Conservation (phyloP, 305 asterid species). For the Stenogyne calaminthoides region DNA sequence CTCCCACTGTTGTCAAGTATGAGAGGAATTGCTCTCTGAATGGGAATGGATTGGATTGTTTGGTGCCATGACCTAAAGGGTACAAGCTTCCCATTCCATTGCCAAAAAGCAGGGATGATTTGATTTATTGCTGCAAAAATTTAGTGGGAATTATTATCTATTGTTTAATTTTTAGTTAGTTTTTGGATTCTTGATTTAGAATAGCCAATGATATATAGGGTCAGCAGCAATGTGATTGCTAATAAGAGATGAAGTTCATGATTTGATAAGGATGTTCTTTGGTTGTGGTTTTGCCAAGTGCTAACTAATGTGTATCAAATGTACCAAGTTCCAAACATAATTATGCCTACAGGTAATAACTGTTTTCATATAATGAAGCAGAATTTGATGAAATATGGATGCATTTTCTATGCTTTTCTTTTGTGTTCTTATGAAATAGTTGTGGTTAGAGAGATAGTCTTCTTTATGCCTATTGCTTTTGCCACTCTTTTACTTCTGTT, state of each 20-base stretch:
- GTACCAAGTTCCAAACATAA: too few relatives aligned
- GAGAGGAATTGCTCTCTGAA: too few relatives aligned
- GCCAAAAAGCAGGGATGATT: constrained; percentile 46
- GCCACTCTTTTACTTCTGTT: too few relatives aligned
- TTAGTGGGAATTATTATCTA: neutral
- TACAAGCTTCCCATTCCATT: constrained; percentile 61
- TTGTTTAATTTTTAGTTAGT: constrained; percentile 2
- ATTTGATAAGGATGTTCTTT: neutral
- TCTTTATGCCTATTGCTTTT: too few relatives aligned
- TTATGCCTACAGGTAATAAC: too few relatives aligned
- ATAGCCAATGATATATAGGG: neutral
- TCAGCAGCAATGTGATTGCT: neutral
- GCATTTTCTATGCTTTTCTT: too few relatives aligned
- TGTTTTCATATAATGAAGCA: too few relatives aligned
- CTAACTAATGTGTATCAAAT: too few relatives aligned
- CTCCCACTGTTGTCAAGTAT: too few relatives aligned
- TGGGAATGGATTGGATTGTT: constrained; percentile 61
- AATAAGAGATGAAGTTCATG: neutral
- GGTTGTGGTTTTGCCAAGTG: neutral
- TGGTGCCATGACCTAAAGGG: constrained; percentile 60
- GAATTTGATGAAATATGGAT: too few relatives aligned
- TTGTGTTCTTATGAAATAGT: too few relatives aligned
- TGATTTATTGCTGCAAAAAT: neutral
- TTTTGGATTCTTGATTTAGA: neutral
- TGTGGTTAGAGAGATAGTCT: too few relatives aligned